phyloP scores from a whole-genome alignment of 345 rosid genomes.

The Salix exigua region DNA sequence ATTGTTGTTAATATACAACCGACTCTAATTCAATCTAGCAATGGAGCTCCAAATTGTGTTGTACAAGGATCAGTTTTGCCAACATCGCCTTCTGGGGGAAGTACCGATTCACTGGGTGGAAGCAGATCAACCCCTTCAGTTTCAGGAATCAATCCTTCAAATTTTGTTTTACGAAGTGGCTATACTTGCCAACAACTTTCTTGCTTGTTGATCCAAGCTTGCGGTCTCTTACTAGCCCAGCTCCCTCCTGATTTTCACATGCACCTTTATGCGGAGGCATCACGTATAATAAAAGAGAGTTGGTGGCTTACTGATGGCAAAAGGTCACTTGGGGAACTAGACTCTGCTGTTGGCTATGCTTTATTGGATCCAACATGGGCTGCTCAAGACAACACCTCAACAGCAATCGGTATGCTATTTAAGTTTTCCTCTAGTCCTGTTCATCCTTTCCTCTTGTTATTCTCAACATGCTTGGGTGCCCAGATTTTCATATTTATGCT shows the following conservation, averaged over 20 bases:
- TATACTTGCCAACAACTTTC: conserved; percentile 95
- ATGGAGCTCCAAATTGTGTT: conserved; percentile 61
- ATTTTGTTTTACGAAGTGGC: conserved; percentile 89
- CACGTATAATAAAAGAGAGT: conserved; percentile 74
- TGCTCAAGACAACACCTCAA: conserved; percentile 96
- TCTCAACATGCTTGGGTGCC: neutral
- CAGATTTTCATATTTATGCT: neutral
- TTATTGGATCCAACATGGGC: conserved; percentile 98
- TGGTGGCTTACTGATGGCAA: conserved; percentile 95
- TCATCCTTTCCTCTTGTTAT: conserved; percentile 4
- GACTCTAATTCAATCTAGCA: conserved; percentile 88
- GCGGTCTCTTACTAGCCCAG: conserved; percentile 93
- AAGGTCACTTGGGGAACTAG: conserved; percentile 70
- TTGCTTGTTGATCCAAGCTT: conserved; percentile 93
- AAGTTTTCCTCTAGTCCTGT: neutral
- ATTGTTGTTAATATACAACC: conserved; percentile 88
- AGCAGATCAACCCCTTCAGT: conserved; percentile 73
- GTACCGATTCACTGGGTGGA: conserved; percentile 86
- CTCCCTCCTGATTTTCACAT: conserved; percentile 81
- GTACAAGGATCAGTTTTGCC: conserved; percentile 82
- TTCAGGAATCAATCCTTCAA: conserved; percentile 77
- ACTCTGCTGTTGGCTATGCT: conserved; percentile 91
- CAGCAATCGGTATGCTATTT: conserved; percentile 69
- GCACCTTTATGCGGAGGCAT: conserved; percentile 81
- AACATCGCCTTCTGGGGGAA: conserved; percentile 95